Evolutionary conservation across 75 land plant species (phyloP).

Genomic region (Pseudotsuga menziesii): DNA sequence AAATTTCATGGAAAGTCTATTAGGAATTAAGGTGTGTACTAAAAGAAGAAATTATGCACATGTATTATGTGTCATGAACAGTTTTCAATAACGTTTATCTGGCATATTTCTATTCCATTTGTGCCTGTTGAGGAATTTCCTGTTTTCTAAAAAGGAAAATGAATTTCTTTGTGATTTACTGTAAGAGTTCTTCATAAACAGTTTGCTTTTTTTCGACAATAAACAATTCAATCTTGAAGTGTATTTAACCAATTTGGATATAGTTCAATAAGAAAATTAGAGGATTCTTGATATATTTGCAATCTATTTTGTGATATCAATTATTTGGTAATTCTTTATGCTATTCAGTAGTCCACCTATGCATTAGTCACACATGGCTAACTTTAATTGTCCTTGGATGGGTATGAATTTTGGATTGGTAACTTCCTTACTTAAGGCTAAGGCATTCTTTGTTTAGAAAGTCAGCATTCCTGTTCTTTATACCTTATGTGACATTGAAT

Average conservation of each 20-base stretch:
- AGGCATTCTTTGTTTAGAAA: background rate
- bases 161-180: background rate
- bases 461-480: background rate
- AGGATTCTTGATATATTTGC: constrained; percentile 10
- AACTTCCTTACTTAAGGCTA: background rate
- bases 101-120: background rate
- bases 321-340: background rate
- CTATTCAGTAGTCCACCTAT: background rate
- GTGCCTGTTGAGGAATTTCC: background rate
- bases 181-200: constrained; percentile 8
- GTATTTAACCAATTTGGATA: background rate
- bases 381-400: background rate
- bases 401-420: background rate
- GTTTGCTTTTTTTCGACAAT: background rate
- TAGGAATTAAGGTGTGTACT: constrained; percentile 87
- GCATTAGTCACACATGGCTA: background rate
- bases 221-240: background rate
- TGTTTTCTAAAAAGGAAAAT: background rate
- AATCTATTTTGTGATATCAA: constrained; percentile 12
- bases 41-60: background rate
- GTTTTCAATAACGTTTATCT: background rate
- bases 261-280: background rate
- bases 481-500: background rate
- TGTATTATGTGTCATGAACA: background rate
- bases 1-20: constrained; percentile 92